Percentiles rank a stretch among this genome's conserved stretches.
Evolutionary conservation across 306 rosid species (phyloP).

Genomic region (Biancaea sappan): DNA sequence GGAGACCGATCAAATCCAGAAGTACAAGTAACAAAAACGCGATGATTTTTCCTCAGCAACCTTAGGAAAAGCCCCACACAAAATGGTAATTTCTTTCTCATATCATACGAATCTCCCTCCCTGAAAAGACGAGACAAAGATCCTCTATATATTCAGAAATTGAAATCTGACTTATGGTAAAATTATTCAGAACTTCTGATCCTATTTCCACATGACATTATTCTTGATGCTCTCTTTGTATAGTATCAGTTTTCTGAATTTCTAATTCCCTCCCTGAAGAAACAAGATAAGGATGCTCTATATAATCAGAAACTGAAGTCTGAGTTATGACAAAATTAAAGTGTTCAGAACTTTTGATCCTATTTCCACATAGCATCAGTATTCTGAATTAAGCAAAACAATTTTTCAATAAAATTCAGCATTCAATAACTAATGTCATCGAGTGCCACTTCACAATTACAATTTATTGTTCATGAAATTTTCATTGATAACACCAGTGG

Average conservation of each 20-base stretch:
- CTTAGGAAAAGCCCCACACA: slow-evolving; percentile 83
- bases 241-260: not conserved
- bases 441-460: not conserved
- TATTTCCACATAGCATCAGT: slow-evolving; percentile 28
- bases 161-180: slow-evolving; percentile 20
- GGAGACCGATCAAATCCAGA: slow-evolving; percentile 97
- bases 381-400: not conserved
- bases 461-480: slow-evolving; percentile 1
- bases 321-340: slow-evolving; percentile 13
- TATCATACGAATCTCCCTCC: slow-evolving; percentile 90
- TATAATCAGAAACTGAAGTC: slow-evolving; percentile 32
- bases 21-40: slow-evolving; percentile 85
- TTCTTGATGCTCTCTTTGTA: slow-evolving; percentile 6
- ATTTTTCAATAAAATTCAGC: not conserved
- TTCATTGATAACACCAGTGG: not conserved
- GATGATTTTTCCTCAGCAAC: slow-evolving; percentile 79
- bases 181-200: slow-evolving; percentile 23
- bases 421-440: slow-evolving; percentile 21
- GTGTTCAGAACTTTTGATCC: slow-evolving; percentile 19
- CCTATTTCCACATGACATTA: slow-evolving; percentile 28
- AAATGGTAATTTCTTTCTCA: slow-evolving; percentile 94
- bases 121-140: slow-evolving; percentile 52
- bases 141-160: slow-evolving; percentile 33
- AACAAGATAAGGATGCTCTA: slow-evolving; percentile 26
- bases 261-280: slow-evolving; percentile 71